Base-by-base conservation (phyloP, 2,329 filamentous ascomycete genomes). In the Cercospora janseana region DNA sequence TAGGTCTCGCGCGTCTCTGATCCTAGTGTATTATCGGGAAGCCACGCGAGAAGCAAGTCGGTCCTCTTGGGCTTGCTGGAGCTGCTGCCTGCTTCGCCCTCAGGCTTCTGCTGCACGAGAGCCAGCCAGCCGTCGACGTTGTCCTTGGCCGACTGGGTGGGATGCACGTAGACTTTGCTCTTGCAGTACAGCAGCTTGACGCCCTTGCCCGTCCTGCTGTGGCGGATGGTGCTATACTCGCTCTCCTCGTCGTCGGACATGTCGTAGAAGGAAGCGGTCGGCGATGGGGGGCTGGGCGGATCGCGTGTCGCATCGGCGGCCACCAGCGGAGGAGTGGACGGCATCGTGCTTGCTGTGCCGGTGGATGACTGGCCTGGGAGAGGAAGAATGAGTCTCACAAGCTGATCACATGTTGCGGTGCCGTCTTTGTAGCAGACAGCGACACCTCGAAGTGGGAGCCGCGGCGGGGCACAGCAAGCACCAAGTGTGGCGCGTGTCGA, bases 121-220 rank as follows among this genome's bases (percentile, higher is more conserved):
- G 93, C 92, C 60, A 98, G 85, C 68, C 93, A 98, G 37, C 93
- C 93, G 3, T 89, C 77, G 49, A 98, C 94, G 60, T 98, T 98
- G 74, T 98, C 93, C 73, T 91, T 95, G 49, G 91, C 81, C 0
- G 89, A 94, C 1, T 92, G 87, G 1, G 90, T 90, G 1, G 93
- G 93, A 69, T 98, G 93, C 34, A 98, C 85, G 67, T 97, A 98
- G 68, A 98, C 93, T 79, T 97, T 98, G 85, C 90, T 96, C 75
- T 98, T 98, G 15, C 90, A 92, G 64, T 87, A 96, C 10, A 98
- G 77, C 24, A 98, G 76, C 72, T 97, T 98, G 37, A 98, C 93
- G 1, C 92, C 93, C 58, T 82, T 82, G 12, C 34, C 43, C 4
- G 26, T 54, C 32, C 80, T 81, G 3, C 82, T 81, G 65, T 94